Conservation (phyloP, 169 alveolate species). For the Cryptosporidium ryanae region DNA sequence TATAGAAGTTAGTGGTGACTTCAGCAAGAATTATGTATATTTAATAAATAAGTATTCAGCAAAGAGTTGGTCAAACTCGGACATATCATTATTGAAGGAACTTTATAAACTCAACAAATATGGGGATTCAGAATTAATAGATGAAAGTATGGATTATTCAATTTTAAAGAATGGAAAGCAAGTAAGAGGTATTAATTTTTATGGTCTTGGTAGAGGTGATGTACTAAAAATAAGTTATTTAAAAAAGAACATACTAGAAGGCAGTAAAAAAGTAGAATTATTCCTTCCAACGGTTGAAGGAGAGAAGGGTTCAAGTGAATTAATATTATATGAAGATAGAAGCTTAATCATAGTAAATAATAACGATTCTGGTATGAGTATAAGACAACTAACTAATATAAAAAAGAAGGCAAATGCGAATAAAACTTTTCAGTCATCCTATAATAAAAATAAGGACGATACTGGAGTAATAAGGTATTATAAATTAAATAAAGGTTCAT, state of each 20-base stretch:
- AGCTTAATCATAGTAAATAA: constrained; percentile 16
- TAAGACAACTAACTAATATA: neutral
- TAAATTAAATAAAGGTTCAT: constrained; percentile 58
- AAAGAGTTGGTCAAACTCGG: constrained; percentile 27
- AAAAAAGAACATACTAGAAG: constrained; percentile 17
- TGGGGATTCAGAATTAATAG: neutral
- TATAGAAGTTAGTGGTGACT: neutral
- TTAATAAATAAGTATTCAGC: constrained; percentile 40
- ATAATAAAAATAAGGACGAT: neutral
- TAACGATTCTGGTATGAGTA: neutral
- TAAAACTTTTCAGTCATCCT: constrained; percentile 3
- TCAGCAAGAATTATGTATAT: neutral
- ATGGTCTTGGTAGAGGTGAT: neutral
- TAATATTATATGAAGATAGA: constrained; percentile 27
- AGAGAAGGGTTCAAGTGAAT: constrained; percentile 16
- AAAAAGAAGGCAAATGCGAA: neutral
- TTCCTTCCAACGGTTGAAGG: constrained; percentile 5
- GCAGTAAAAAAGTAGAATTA: neutral
- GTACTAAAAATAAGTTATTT: constrained; percentile 44
- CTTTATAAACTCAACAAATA: neutral
- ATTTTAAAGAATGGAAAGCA: neutral
- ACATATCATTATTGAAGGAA: constrained; percentile 15
- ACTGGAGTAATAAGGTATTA: constrained; percentile 40
- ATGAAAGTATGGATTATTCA: neutral
- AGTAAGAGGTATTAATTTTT: neutral